phyloP scores from a whole-genome alignment of 176 grass and related monocot genomes.

The Juncus inflexus region DNA sequence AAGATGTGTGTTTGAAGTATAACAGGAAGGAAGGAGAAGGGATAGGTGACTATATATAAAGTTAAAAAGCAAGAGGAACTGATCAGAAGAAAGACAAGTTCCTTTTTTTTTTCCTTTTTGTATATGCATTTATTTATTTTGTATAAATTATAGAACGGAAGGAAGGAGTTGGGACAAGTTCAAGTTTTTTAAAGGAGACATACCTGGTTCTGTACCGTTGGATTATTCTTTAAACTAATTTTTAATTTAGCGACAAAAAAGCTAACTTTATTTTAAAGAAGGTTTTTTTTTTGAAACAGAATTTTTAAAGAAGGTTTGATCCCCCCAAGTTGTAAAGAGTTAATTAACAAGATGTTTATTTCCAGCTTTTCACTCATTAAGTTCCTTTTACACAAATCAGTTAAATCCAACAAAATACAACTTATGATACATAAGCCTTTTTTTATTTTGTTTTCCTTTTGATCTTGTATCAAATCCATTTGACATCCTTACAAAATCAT shows the following conservation, averaged over 20 bases:
- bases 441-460: too few species aligned
- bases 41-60: conserved; percentile 33
- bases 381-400: too few species aligned
- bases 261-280: too few species aligned
- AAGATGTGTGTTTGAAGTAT: conserved; percentile 6
- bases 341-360: conserved; percentile 9
- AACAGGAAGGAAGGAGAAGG: conserved; percentile 2
- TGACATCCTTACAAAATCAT: too few species aligned
- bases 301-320: too few species aligned
- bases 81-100: conserved; percentile 36
- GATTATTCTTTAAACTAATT: background rate
- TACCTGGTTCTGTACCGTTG: conserved; percentile 13
- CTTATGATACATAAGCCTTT: too few species aligned
- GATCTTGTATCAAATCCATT: too few species aligned
- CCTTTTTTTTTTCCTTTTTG: conserved; percentile 36
- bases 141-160: background rate
- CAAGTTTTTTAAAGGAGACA: background rate
- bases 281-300: too few species aligned
- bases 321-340: background rate
- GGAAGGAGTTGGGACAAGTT: background rate
- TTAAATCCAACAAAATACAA: too few species aligned
- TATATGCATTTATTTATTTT: conserved; percentile 31
- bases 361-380: background rate
- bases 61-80: conserved; percentile 1
- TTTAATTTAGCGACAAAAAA: too few species aligned